Conservation (phyloP, 176 grass and related monocot species). For the Avena insularis region DNA sequence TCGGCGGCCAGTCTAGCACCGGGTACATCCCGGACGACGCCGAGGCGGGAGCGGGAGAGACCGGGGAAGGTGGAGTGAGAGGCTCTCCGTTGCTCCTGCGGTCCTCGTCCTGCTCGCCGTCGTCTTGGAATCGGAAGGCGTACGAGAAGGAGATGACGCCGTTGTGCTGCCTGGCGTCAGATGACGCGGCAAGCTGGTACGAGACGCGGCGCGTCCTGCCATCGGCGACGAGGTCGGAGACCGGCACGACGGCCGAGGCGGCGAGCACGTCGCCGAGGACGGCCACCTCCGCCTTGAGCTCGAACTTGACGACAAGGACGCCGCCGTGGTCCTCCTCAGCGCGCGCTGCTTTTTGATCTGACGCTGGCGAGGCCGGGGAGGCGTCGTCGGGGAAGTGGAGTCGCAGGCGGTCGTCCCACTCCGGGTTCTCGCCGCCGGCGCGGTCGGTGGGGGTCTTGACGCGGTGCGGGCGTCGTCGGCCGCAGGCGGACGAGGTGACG, state of each 20-base stretch:
- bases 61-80: background rate
- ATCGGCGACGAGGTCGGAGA: slow-evolving; percentile 52
- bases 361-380: background rate
- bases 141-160: slow-evolving; percentile 68
- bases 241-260: slow-evolving; percentile 55
- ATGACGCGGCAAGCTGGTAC: slow-evolving; percentile 43
- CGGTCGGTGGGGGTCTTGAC: slow-evolving; percentile 62
- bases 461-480: slow-evolving; percentile 41
- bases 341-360: background rate
- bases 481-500: slow-evolving; percentile 2
- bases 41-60: background rate
- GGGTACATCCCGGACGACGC: slow-evolving; percentile 44
- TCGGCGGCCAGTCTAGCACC: slow-evolving; percentile 38
- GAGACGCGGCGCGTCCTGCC: slow-evolving; percentile 50
- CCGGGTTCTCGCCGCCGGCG: slow-evolving; percentile 52
- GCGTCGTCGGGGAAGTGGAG: slow-evolving; percentile 40
- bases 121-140: slow-evolving; percentile 44
- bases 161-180: slow-evolving; percentile 54
- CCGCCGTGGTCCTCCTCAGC: too few species aligned
- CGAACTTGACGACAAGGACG: slow-evolving; percentile 51
- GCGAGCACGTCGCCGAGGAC: slow-evolving; percentile 56
- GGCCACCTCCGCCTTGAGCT: slow-evolving; percentile 61
- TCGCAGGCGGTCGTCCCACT: slow-evolving; percentile 69
- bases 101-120: background rate
- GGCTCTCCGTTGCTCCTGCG: background rate